Percentiles rank a stretch among this genome's conserved stretches.
phyloP scores from a whole-genome alignment of 805 yeast species.

The Saccharomyces mikatae region DNA sequence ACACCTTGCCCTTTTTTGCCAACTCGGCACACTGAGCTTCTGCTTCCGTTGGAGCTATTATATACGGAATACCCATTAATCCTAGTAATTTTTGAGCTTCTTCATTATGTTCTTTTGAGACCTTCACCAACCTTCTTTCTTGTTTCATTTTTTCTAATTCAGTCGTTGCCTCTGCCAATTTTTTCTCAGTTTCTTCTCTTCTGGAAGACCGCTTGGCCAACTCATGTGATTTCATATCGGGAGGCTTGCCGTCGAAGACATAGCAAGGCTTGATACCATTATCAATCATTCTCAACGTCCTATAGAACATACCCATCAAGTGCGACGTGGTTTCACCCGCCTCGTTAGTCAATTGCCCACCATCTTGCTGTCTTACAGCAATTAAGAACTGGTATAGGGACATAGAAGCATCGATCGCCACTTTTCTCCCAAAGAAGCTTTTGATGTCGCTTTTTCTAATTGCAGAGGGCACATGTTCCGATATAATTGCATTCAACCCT shows the following conservation, averaged over 20 bases:
- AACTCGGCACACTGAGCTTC: conserved; percentile 97
- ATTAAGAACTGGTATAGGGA: conserved; percentile 90
- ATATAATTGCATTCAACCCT: conserved; percentile 79
- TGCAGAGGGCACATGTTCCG: conserved; percentile 85
- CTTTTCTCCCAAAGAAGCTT: conserved; percentile 83
- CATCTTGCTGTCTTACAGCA: conserved; percentile 95
- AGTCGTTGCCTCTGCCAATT: conserved; percentile 67
- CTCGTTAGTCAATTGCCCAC: conserved; percentile 82
- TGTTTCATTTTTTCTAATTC: conserved; percentile 60
- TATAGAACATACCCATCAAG: conserved; percentile 90
- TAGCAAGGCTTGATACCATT: conserved; percentile 94
- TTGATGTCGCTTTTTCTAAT: conserved; percentile 74
- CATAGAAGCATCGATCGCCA: conserved; percentile 97
- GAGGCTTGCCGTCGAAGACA: conserved; percentile 97
- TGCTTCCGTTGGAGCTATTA: conserved; percentile 95
- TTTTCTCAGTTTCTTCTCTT: conserved; percentile 75
- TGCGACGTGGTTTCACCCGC: conserved; percentile 92
- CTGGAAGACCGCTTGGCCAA: conserved; percentile 74
- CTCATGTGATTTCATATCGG: conserved; percentile 87
- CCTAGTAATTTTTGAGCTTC: conserved; percentile 77
- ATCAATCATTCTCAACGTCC: conserved; percentile 83
- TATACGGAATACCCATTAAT: conserved; percentile 92
- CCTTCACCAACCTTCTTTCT: conserved; percentile 84
- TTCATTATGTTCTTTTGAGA: conserved; percentile 82
- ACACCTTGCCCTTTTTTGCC: conserved; percentile 84